Conservation (phyloP, 805 yeast species). For the Kodamaea restingae region DNA sequence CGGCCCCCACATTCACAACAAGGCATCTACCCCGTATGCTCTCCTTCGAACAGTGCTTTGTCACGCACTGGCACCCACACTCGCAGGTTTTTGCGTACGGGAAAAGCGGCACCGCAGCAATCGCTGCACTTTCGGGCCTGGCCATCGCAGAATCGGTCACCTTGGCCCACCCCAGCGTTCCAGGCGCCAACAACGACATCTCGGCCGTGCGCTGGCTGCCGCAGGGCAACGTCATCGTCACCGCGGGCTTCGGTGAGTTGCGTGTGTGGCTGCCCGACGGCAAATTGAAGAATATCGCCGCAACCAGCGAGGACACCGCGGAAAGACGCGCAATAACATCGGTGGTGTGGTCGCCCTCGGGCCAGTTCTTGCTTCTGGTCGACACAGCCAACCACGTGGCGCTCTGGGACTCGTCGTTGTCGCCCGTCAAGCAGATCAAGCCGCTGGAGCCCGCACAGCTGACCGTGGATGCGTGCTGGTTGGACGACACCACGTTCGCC, state of each 20-base stretch:
- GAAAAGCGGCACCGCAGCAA: conserved; percentile 45
- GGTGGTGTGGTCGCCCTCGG: conserved; percentile 58
- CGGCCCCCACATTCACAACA: conserved; percentile 19
- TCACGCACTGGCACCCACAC: conserved; percentile 56
- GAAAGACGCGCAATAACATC: conserved; percentile 22
- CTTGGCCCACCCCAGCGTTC: conserved; percentile 26
- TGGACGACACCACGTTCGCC: conserved; percentile 64
- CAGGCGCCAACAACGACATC: conserved; percentile 21
- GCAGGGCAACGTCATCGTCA: conserved; percentile 55
- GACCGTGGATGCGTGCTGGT: conserved; percentile 63
- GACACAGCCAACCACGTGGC: conserved; percentile 44
- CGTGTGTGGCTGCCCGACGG: conserved; percentile 79
- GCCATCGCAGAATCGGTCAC: conserved; percentile 28
- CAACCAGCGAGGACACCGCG: conserved; percentile 10
- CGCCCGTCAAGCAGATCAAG: conserved; percentile 29
- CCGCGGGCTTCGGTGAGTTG: conserved; percentile 70
- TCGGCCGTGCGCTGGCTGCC: conserved; percentile 59
- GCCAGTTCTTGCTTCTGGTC: conserved; percentile 52
- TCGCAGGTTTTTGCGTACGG: conserved; percentile 53
- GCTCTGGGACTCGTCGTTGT: conserved; percentile 60
- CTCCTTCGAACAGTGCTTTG: conserved; percentile 41
- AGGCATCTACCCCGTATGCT: conserved; percentile 35
- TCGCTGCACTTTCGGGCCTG: conserved; percentile 32
- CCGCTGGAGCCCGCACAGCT: conserved; percentile 13
- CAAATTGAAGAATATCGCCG: conserved; percentile 47